Evolutionary conservation across 2,329 filamentous ascomycete species (phyloP).

Genomic region (Colletotrichum sp.): DNA sequence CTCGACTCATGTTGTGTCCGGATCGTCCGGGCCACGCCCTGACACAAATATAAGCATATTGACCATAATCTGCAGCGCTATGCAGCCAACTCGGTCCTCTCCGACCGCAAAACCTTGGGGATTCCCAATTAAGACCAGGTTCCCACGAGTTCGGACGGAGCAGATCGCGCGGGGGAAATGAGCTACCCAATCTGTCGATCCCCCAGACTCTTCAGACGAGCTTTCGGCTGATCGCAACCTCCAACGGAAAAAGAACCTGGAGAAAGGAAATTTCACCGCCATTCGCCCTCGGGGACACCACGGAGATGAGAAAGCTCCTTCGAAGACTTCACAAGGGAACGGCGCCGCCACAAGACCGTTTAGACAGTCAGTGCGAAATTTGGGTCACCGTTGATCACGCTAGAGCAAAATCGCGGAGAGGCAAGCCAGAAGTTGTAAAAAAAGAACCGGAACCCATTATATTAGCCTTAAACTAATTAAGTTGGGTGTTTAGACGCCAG

Average conservation of each 20-base stretch:
- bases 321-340: neutral
- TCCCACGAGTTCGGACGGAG: neutral
- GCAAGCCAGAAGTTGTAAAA: neutral
- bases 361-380: neutral
- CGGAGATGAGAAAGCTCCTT: neutral
- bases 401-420: neutral
- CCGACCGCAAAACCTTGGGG: neutral
- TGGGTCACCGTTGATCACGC: neutral
- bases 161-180: neutral
- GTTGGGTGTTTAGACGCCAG: neutral
- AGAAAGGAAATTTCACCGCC: neutral
- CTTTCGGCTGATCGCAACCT: neutral
- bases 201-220: neutral
- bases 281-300: neutral
- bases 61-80: neutral
- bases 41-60: neutral
- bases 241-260: neutral
- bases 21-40: neutral
- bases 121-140: neutral
- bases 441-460: constrained; percentile 14
- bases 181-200: neutral
- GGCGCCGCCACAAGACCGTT: neutral
- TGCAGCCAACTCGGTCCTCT: neutral
- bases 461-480: constrained; percentile 22
- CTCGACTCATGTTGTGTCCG: neutral